These are phyloP conservation scores for Phytophthora pseudosyringae DNA, from an alignment of 352 stramenopile species.

Conservation along the genomic window DNA sequence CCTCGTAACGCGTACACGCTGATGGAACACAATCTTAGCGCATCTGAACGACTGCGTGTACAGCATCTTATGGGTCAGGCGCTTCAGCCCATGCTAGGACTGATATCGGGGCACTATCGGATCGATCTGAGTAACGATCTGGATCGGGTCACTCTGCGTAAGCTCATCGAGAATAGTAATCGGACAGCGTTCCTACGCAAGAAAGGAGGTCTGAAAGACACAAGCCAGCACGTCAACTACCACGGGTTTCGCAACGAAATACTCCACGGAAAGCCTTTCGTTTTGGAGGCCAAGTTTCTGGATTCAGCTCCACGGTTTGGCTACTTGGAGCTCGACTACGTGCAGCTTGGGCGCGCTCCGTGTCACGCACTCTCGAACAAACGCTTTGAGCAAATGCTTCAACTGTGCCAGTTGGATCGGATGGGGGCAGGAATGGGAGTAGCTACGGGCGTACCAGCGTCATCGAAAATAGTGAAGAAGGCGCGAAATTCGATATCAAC, in stretches of 20 bases:
- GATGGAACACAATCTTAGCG: conserved; percentile 71
- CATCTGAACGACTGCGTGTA: conserved; percentile 53
- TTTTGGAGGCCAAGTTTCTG: conserved; percentile 64
- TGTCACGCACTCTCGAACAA: conserved; percentile 59
- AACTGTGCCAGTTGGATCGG: conserved; percentile 57
- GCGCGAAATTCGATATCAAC: conserved; percentile 11
- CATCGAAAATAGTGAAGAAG: conserved; percentile 1
- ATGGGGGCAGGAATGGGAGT: conserved; percentile 52
- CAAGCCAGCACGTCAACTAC: conserved; percentile 74
- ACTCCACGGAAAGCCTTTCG: conserved; percentile 66
- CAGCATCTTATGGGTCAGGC: conserved; percentile 72
- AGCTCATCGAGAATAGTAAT: conserved; percentile 82
- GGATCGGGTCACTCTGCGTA: conserved; percentile 71
- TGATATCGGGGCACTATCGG: conserved; percentile 70
- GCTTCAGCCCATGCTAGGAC: conserved; percentile 66
- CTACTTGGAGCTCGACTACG: conserved; percentile 80
- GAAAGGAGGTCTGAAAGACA: conserved; percentile 70
- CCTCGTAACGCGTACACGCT: conserved; percentile 62
- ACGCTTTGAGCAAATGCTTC: conserved; percentile 71
- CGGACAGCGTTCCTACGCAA: conserved; percentile 77
- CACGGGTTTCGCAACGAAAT: conserved; percentile 83
- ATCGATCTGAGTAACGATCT: conserved; percentile 72
- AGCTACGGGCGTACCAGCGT: neutral
- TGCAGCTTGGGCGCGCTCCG: conserved; percentile 52
- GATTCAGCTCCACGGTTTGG: conserved; percentile 73